Evolutionary conservation across 1,284 basidiomycete species (phyloP).

Genomic region (Entoloma clypeatum): DNA sequence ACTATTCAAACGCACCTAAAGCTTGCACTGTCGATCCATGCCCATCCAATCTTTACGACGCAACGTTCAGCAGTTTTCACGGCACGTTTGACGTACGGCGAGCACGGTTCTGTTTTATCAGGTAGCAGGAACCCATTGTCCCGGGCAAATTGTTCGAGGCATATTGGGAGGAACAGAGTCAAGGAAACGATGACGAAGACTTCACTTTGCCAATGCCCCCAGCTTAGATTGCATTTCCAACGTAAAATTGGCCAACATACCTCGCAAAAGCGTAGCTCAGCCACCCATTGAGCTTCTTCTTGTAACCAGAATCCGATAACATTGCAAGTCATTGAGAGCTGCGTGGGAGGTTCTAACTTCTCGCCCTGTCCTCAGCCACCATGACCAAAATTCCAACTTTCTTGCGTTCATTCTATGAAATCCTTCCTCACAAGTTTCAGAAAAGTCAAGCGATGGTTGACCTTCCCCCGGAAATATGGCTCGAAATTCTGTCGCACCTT

Average conservation of each 20-base stretch:
- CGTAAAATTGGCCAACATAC: constrained; percentile 29
- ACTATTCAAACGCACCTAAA: constrained; percentile 62
- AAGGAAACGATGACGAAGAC: constrained; percentile 79
- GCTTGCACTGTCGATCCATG: constrained; percentile 83
- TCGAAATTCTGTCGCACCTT: too few species aligned
- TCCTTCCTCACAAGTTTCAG: too few species aligned
- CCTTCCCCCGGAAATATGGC: too few species aligned
- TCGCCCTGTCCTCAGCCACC: too few species aligned
- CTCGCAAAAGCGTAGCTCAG: constrained; percentile 76
- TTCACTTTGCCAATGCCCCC: constrained; percentile 45
- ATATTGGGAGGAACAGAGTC: constrained; percentile 78
- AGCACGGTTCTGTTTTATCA: constrained; percentile 53
- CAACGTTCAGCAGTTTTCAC: constrained; percentile 42
- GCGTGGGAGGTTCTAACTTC: too few species aligned
- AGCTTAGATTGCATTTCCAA: not conserved
- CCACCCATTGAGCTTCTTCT: constrained; percentile 63
- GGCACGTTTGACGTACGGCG: constrained; percentile 21
- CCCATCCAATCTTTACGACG: constrained; percentile 71
- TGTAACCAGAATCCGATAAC: constrained; percentile 22
- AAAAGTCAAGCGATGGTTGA: too few species aligned
- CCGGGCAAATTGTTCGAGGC: constrained; percentile 77
- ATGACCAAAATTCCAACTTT: too few species aligned
- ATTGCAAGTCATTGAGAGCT: too few species aligned
- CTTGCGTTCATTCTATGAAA: too few species aligned
- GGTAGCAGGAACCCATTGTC: constrained; percentile 76